Base-by-base conservation (phyloP, 2,329 filamentous ascomycete genomes). In the Cytospora leucostoma region DNA sequence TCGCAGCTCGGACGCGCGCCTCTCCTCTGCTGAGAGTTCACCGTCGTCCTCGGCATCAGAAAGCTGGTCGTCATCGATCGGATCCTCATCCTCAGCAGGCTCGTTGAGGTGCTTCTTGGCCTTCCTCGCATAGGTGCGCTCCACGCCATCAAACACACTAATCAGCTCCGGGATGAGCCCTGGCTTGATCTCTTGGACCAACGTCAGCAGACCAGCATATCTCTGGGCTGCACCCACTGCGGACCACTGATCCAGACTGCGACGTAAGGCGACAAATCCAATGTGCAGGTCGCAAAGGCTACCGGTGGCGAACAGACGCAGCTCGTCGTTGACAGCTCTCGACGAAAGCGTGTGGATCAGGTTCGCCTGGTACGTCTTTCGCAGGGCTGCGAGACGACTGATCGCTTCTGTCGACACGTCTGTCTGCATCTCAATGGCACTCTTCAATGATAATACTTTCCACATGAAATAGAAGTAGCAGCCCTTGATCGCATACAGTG, bases 381-480 rank as follows among this genome's bases (percentile, higher is more conserved):
- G 83, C 66, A 84, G 74, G 8, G 80, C 70, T 8, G 82, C 81
- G n/a, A 89, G 78, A 27, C 83, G 76, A 68, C 90, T 85, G 35
- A 93, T 78, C 8, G 87, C 83, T 7, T 79, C 75, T 56, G 85
- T 80, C 1, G 85, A 71, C 61, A 92, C 75, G 59, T 78, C 82
- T 4, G 79, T 81, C 51, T 86, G 82, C 33, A 81, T 80, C 17
- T 81, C 77, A 40, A 91, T 74, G 17, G 83, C 75, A 60, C 82
- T 79, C 66, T 81, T 79, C 65, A 92, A 71, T 59, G 82, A 80
- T 59, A 86, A 84, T 27, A 90, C 84, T 73, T 95, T 94, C 95
- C 95, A 99, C 87, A 96, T 92, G 73, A 97, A 96, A 77, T 97
- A 98, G 76, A 96, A 92, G 54, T 93, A 83, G 57, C 90, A 82